Evolutionary conservation across 106 monocot species (phyloP), one percentile per base, ranked within the genome.

Genomic region (Triglochin maritima): DNA sequence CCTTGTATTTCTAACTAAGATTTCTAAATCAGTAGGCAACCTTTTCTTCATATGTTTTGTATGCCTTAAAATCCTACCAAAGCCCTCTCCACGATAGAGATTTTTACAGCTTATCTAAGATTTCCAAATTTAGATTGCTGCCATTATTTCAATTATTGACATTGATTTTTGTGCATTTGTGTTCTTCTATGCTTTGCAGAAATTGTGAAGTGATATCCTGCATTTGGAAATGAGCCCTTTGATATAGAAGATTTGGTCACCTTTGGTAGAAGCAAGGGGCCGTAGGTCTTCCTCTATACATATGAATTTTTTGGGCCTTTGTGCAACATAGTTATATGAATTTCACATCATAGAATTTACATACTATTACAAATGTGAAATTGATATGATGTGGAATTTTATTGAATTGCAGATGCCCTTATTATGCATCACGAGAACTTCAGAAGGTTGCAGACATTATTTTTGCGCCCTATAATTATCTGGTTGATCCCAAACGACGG

Each of bases 381-480:
- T 29, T 29, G 29, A 29, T 29, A 29, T 29, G 29, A 29, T 29
- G 29, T 29, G 29, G 29, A 29, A 29, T 29, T 29, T 29, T 29
- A 29, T 29, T 29, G 29, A 29, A 46, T 59, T 88, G 43, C 80
- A 96, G 96, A 66, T 96, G 96, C 68, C 96, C 90, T 52, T 96
- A 96, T 82, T 96, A 88, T 47, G 52, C 88, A 59, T 91, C 91
- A 9, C 85, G 96, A 4, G 96, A 96, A 51, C 87, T 96, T 67
- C 88, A 86, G 77, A 88, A 79, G 75, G 63, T 53, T 47, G 90
- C 81, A 68, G 96, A 96, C 78, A 88, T 96, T 75, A 72, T 96
- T 68, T 91, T 96, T 84, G 90, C 88, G 46, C 96, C 96, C 7
- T 96, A 96, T 79, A 96, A 96, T 69, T 96, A 96, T 77, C 83